Conservation (phyloP, 306 rosid species). For the Prunus davidiana region DNA sequence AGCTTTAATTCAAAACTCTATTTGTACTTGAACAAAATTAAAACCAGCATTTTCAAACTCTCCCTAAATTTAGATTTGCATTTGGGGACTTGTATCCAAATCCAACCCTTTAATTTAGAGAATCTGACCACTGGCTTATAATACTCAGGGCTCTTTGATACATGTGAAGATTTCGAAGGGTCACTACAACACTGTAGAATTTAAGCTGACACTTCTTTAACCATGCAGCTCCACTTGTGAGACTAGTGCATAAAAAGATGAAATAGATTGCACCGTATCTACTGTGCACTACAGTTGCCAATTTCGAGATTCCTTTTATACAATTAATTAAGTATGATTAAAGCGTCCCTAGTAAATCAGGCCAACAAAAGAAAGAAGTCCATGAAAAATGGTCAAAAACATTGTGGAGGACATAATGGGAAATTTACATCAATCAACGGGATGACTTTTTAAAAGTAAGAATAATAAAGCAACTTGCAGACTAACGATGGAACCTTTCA, state of each 20-base stretch:
- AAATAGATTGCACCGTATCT: constrained; percentile 35
- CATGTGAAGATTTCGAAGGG: constrained; percentile 4
- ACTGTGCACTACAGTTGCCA: constrained; percentile 30
- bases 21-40: background rate
- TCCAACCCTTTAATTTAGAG: constrained; percentile 23
- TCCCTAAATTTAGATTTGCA: background rate
- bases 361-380: constrained; percentile 39
- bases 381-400: constrained; percentile 48
- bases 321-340: constrained; percentile 5
- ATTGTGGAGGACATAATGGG: constrained; percentile 33
- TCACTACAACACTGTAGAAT: constrained; percentile 12
- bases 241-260: constrained; percentile 58
- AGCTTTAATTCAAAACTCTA: background rate
- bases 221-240: constrained; percentile 50
- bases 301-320: constrained; percentile 26
- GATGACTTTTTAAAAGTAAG: constrained; percentile 39
- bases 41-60: background rate
- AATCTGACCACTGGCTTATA: constrained; percentile 29
- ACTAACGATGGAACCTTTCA: constrained; percentile 41
- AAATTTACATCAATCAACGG: constrained; percentile 34
- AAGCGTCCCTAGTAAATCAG: constrained; percentile 37
- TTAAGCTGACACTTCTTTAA: constrained; percentile 35
- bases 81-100: constrained; percentile 18
- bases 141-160: constrained; percentile 26
- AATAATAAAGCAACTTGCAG: constrained; percentile 37